phyloP scores from a whole-genome alignment of 1,284 basidiomycete genomes.

The Schizophyllum amplum region DNA sequence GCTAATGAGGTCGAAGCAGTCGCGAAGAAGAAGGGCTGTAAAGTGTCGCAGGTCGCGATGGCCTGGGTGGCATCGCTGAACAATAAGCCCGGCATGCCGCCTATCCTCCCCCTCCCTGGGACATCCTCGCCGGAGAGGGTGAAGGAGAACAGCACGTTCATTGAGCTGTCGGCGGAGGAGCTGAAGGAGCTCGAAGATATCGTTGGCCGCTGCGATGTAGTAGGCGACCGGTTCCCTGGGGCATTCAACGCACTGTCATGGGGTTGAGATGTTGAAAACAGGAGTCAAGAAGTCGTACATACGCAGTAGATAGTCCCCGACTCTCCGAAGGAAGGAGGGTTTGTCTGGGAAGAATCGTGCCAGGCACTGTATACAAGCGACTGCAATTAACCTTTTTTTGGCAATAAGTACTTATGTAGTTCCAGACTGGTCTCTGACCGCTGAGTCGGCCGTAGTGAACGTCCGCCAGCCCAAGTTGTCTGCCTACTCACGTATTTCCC shows the following conservation, averaged over 20 bases:
- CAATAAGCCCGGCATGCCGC: conserved; percentile 38
- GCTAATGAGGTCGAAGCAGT: conserved; percentile 40
- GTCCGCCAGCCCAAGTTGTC: too few species aligned
- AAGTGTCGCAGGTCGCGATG: conserved; percentile 49
- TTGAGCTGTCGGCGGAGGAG: background rate
- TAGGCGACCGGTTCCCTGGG: background rate
- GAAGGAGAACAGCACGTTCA: conserved; percentile 5
- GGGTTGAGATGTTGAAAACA: background rate
- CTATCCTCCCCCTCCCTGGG: conserved; percentile 48
- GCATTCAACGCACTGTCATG: background rate
- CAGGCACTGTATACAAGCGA: too few species aligned
- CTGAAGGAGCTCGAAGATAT: background rate
- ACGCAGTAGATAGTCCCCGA: too few species aligned
- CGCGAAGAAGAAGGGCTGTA: conserved; percentile 40
- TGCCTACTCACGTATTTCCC: too few species aligned
- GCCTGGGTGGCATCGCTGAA: conserved; percentile 50
- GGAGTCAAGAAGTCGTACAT: too few species aligned
- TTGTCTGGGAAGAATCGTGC: too few species aligned
- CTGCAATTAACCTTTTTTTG: too few species aligned
- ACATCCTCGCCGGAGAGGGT: conserved; percentile 22
- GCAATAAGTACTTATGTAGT: too few species aligned
- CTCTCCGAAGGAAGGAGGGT: too few species aligned
- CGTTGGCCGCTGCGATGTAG: background rate
- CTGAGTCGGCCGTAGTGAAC: too few species aligned
- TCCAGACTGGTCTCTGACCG: too few species aligned